These are phyloP conservation scores for Pythium apleroticum DNA, from an alignment of 352 stramenopile genomes.

Conservation along the genomic window DNA sequence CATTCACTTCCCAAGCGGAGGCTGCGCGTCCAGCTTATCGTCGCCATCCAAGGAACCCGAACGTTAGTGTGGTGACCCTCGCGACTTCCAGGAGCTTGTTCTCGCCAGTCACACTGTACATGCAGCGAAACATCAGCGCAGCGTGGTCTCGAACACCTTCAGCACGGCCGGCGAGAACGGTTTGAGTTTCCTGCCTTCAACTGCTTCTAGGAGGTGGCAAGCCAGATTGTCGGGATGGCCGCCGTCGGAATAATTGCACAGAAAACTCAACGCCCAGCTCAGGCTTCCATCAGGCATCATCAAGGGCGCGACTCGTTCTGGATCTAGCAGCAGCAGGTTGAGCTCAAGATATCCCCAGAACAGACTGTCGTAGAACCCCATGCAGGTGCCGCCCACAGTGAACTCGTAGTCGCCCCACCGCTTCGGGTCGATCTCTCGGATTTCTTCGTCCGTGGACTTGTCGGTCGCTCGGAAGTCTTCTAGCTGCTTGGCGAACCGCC, in stretches of 20 bases:
- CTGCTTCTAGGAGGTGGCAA: background rate
- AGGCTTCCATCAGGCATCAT: background rate
- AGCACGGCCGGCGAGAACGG: background rate
- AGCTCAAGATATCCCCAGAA: background rate
- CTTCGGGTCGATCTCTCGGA: background rate
- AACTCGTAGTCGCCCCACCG: background rate
- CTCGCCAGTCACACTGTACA: background rate
- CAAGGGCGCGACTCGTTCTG: background rate
- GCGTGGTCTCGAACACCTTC: background rate
- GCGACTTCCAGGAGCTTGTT: background rate
- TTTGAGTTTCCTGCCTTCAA: background rate
- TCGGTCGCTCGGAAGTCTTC: background rate
- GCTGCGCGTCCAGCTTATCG: too few relatives aligned
- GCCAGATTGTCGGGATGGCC: background rate
- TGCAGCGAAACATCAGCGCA: background rate
- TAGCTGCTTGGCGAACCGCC: background rate
- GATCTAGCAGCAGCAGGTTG: background rate
- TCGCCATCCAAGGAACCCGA: background rate
- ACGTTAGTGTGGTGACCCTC: background rate
- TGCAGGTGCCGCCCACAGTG: background rate
- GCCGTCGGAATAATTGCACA: background rate
- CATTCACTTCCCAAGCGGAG: too few relatives aligned
- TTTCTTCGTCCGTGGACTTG: background rate
- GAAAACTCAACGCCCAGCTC: background rate
- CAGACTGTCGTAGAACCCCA: background rate